Base-by-base conservation (phyloP, 345 rosid genomes). In the Aquilaria malaccensis region DNA sequence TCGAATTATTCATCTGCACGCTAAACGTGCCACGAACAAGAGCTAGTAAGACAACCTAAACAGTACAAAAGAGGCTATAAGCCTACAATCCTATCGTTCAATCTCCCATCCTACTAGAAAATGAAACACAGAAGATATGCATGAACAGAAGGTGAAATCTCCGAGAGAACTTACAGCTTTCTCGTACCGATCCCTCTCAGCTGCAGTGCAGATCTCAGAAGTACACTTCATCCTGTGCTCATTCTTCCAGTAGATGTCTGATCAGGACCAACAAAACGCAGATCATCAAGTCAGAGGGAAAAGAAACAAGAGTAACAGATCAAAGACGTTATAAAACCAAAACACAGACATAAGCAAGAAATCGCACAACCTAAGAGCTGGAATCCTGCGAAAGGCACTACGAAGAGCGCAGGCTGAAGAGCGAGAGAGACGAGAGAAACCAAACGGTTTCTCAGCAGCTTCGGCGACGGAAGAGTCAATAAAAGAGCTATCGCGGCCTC, bases 141-240 rank as follows among this genome's bases (percentile, higher is more conserved):
- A 37, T 37, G 7, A 37, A 37, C 33, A n/a, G 43, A 13, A 57
- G 46, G 30, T 5, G 45, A 9, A 49, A 61, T 13, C 33, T n/a
- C 33, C 31, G 9, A 48, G 6, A 48, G 10, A 13, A 77, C 80
- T 67, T 52, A 86, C 93, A 32, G 87, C 30, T 75, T 81, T 86
- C 80, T 86, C 93, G 46, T 69, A 83, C 33, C 89, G 89, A 75
- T 86, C 93, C 59, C 89, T 73, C 77, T 86, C 89, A 29, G 93
- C 67, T 33, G 93, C 81, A 6, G 93, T 83, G 72, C 93, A 86
- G 72, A 59, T 75, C 65, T 83, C 89, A 6, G 87, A 78, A 10
- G 82, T 77, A 67, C 93, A 86, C 67, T 46, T 67, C 82, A 83
- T 33, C 33, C 89, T 83, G 71, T 86, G 89, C 74, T 86, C 93